These are phyloP conservation scores for Mycena venus DNA, from an alignment of 768 basidiomycete genomes.

Conservation along the genomic window DNA sequence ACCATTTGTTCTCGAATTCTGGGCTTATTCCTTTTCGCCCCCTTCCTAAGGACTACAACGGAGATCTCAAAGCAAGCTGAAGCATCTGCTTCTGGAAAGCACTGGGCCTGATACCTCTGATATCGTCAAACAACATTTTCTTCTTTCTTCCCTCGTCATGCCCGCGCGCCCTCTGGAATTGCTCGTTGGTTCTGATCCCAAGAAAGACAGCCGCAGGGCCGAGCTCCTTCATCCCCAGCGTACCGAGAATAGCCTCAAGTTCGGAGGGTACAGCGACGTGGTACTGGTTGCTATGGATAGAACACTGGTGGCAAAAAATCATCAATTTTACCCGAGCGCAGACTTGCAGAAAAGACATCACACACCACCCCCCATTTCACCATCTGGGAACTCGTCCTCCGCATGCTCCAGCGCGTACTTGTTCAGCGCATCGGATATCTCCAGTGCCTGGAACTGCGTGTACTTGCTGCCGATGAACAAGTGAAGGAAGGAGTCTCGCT, in stretches of 20 bases:
- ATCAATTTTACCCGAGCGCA: not conserved
- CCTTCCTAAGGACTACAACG: not conserved
- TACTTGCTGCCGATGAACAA: not conserved
- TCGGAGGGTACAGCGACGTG: not conserved
- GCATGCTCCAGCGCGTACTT: not conserved
- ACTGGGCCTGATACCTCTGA: not conserved
- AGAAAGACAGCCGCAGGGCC: not conserved
- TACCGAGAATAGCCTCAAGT: not conserved
- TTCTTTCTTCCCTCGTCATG: not conserved
- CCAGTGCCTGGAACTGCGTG: not conserved
- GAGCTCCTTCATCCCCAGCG: conserved; percentile 17
- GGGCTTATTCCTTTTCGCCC: not conserved
- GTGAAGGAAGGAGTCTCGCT: not conserved
- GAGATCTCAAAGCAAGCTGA: not conserved
- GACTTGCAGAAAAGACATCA: no score
- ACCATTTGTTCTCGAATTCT: not conserved
- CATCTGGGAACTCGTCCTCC: not conserved
- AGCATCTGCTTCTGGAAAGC: conserved; percentile 12
- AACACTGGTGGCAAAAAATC: not conserved
- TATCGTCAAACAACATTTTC: not conserved
- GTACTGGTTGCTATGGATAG: not conserved
- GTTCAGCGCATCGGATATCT: not conserved
- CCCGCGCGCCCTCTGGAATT: not conserved
- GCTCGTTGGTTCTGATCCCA: not conserved
- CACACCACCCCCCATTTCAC: not conserved